Evolutionary conservation across 73 alveolate genomes (phyloP).

Genomic region (Paramecium bursaria): DNA sequence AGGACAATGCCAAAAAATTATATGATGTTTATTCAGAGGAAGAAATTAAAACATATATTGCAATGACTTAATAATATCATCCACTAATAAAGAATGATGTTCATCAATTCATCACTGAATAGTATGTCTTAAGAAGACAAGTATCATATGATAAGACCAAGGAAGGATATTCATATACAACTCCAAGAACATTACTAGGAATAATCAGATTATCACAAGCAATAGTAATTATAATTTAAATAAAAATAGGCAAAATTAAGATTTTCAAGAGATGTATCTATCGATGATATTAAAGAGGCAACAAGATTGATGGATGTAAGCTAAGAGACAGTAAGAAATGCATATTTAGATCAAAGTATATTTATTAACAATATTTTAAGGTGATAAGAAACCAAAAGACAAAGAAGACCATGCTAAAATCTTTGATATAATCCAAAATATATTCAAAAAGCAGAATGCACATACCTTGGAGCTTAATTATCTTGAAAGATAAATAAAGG

Average conservation of each 20-base stretch:
- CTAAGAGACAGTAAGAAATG: constrained; percentile 65
- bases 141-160: constrained; percentile 76
- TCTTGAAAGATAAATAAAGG: constrained; percentile 24
- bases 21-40: constrained; percentile 79
- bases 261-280: constrained; percentile 83
- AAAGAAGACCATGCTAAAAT: constrained; percentile 61
- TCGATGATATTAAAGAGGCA: constrained; percentile 92
- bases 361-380: neutral
- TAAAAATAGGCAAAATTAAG: constrained; percentile 88
- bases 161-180: constrained; percentile 90
- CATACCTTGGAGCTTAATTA: constrained; percentile 11
- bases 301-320: constrained; percentile 85
- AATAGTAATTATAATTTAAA: constrained; percentile 27
- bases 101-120: constrained; percentile 87
- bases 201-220: constrained; percentile 93
- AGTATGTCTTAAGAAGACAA: constrained; percentile 91
- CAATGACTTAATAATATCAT: constrained; percentile 82
- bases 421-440: constrained; percentile 48
- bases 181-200: constrained; percentile 97
- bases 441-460: constrained; percentile 38
- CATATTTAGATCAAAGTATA: constrained; percentile 6
- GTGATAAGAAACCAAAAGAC: neutral
- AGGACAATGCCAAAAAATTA: constrained; percentile 49
- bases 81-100: constrained; percentile 87
- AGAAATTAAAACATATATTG: constrained; percentile 86